Base-by-base conservation (phyloP, 495 filamentous ascomycete genomes). In the Sordaria brevicollis region DNA sequence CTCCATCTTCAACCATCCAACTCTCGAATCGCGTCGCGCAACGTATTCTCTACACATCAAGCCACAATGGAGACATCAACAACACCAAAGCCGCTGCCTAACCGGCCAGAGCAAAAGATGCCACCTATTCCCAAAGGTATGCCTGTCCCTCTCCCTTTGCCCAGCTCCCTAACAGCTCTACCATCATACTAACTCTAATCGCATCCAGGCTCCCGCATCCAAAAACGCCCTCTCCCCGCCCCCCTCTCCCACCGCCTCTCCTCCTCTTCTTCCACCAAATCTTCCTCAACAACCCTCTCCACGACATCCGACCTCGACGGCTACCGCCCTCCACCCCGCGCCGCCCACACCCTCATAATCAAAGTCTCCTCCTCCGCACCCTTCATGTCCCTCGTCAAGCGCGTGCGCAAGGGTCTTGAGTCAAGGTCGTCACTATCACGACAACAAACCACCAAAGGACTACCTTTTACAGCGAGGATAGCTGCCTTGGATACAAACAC, bases 331-430 rank as follows among this genome's bases (percentile, higher is more conserved):
- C 65, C 86, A 80, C 88, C 74, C 83, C 86, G 65, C 88, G 88
- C 71, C 84, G 81, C 79, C 74, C 74, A 77, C 54, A 77, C 77
- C 2, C 69, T 71, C 72, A 75, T 88, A 72, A 84, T 99, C 83
- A 97, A 97, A 81, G 82, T 97, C n/a, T 89, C 90, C 10, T 78
- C 87, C 65, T 80, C 79, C 3, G 89, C 93, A 0, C 91, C 92
- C 13, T 93, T 96, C 83, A 89, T 96, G 79, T 87, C 89, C n/a
- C 86, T 89, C 13, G 85, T 97, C 17, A 92, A 92, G 79, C 92
- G 93, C 71, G 88, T 93, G 33, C 88, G 90, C 66, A 90, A 89
- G 68, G 84, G 91, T 13, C 89, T 97, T 3, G 84, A 89, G 5
- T 86, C 89, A 25, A 88, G 91, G 65, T 86, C 88, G 67, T 86